Evolutionary conservation across 179 eudicot genomes (phyloP), one percentile per base, ranked within the genome.

Genomic region (Actinidia arguta): DNA sequence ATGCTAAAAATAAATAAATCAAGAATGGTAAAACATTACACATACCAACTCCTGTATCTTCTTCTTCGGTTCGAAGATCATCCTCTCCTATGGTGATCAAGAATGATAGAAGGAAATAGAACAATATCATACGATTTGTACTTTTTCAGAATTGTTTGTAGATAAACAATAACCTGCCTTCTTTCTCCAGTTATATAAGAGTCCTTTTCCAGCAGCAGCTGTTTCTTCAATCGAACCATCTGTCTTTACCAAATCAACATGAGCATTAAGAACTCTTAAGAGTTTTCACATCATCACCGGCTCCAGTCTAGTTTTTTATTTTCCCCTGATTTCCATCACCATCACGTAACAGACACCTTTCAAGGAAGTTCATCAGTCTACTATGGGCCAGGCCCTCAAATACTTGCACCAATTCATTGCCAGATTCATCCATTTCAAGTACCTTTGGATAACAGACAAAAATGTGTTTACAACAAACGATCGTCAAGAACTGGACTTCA

Each of bases 241-340:
- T 88, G 95, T 95, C 82, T 97, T 97, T 27, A 97, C 99, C 91
- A 97, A 87, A 88, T 95, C 67, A 97, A 85, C 99, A 97, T 95
- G 55, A 99, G 94, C 63, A 95, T 82, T 87, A 97, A 90, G 88
- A 97, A 97, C 80, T 95, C 99, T 85, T 39, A 39, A 97, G 91
- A 59, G 97, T 92, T 85, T 92, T 89, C 84, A 95, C 81, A 83
- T 94, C 95, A 76, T 88, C 99, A 97, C 14, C 97, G 92, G 85
- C 66, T 89, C 89, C 96, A 94, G 84, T 95, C 99, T 78, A 97
- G 86, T 89, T 90, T 95, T 85, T 93, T 97, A 39, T 39, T 39
- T 39, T 39, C 3, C 42, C 42, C 46, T 91, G 92, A 83, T 90
- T 84, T 89, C 93, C 99, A 87, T 95, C 99, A 44, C 93, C 99